These are phyloP conservation scores for Maudiozyma humilis DNA, from an alignment of 1,139 yeast species.

Conservation along the genomic window DNA sequence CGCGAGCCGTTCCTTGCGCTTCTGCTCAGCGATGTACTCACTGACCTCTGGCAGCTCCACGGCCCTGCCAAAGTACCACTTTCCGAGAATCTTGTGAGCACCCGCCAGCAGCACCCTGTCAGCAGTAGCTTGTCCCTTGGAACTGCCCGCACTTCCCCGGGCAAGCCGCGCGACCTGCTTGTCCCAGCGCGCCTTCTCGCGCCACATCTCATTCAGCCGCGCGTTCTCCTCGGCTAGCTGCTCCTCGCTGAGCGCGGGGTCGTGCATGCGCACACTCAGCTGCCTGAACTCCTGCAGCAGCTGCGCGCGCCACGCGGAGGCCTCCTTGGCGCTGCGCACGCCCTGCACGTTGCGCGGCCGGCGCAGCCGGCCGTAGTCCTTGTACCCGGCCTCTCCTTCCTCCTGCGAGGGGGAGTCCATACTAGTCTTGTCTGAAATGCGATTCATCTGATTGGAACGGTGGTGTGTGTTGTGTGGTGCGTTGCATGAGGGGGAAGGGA, in stretches of 20 bases:
- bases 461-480: background rate
- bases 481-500: too few relatives aligned
- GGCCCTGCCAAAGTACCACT: slow-evolving; percentile 78
- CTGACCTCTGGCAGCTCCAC: slow-evolving; percentile 71
- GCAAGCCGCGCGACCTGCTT: slow-evolving; percentile 52
- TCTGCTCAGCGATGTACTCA: slow-evolving; percentile 38
- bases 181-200: slow-evolving; percentile 74
- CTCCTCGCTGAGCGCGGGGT: slow-evolving; percentile 47
- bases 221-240: slow-evolving; percentile 72
- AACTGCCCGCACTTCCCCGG: slow-evolving; percentile 73
- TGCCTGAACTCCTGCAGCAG: slow-evolving; percentile 57
- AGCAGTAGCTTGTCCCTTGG: slow-evolving; percentile 18
- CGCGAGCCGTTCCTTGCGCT: slow-evolving; percentile 16
- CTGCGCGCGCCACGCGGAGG: slow-evolving; percentile 70
- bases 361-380: slow-evolving; percentile 48
- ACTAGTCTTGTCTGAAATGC: slow-evolving; percentile 70
- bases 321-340: slow-evolving; percentile 52
- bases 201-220: slow-evolving; percentile 57
- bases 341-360: slow-evolving; percentile 56
- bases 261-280: slow-evolving; percentile 58
- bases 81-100: slow-evolving; percentile 35
- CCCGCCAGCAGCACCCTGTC: slow-evolving; percentile 13
- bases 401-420: slow-evolving; percentile 46
- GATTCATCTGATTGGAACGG: slow-evolving; percentile 60
- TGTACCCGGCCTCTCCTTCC: slow-evolving; percentile 46